Base-by-base conservation (phyloP, 768 basidiomycete species). In the Serendipita vermifera region DNA sequence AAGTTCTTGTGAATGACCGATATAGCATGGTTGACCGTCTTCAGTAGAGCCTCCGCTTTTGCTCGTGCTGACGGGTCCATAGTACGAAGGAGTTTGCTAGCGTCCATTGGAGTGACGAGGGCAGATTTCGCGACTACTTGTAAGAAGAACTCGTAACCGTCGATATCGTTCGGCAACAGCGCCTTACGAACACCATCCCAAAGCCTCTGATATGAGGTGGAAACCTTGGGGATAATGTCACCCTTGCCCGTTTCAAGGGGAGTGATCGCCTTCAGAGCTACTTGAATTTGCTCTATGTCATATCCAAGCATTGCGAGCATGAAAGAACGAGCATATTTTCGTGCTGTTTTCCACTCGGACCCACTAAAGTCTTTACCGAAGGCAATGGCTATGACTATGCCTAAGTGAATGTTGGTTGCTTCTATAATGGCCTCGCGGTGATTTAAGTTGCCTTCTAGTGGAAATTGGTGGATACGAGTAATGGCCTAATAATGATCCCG, bases 21-120 rank as follows among this genome's bases (percentile, higher is more conserved):
- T 41, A 96, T 66, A 2, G 81, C 75, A 15, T 68, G 66, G 65
- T 93, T 88, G 63, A 91, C 71, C 6, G 75, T 70, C 38, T 74
- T 72, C 26, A 87, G 68, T 2, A 74, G 68, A 0, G 61, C 60
- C 31, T 68, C 60, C 41, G 58, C 66, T 20, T n/a, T n/a, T n/a
- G n/a, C n/a, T n/a, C n/a, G n/a, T n/a, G n/a, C n/a, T n/a, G n/a
- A n/a, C n/a, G n/a, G n/a, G n/a, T n/a, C n/a, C n/a, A n/a, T n/a
- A n/a, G n/a, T n/a, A n/a, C n/a, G n/a, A n/a, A n/a, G n/a, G n/a
- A n/a, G n/a, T n/a, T n/a, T n/a, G n/a, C n/a, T n/a, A n/a, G n/a
- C n/a, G n/a, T n/a, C n/a, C n/a, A n/a, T 36, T 9, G 35, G 9
- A 36, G n/a, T n/a, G n/a, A 92, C 65, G 65, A 89, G 83, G 6